These are phyloP conservation scores for Jaenimonas drosophilae DNA, from an alignment of 208 protist genomes.

Conservation along the genomic window DNA sequence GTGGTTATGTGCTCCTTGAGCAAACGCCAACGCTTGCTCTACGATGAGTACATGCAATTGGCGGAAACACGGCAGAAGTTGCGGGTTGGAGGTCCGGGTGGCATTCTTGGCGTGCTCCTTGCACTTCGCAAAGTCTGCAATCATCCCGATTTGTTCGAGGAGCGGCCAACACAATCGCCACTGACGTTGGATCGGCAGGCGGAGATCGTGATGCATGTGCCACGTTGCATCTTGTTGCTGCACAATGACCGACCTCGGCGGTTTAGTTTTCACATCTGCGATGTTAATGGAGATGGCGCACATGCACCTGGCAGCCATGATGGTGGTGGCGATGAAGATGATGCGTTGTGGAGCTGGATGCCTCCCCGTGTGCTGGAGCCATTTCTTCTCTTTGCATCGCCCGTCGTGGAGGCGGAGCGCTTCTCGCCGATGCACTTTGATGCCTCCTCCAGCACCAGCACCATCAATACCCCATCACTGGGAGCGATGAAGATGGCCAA, in stretches of 20 bases:
- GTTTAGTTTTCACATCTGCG: slow-evolving; percentile 29
- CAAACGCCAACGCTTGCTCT: slow-evolving; percentile 89
- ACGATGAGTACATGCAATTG: slow-evolving; percentile 96
- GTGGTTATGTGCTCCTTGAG: slow-evolving; percentile 91
- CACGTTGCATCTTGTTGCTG: slow-evolving; percentile 31
- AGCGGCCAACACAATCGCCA: slow-evolving; percentile 59
- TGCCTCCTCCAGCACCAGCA: too few species aligned
- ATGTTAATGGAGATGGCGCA: too few species aligned
- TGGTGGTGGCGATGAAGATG: too few species aligned
- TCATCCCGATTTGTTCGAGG: slow-evolving; percentile 96
- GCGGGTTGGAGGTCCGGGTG: slow-evolving; percentile 46
- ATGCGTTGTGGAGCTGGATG: too few species aligned
- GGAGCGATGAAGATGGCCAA: too few species aligned
- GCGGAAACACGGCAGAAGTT: slow-evolving; percentile 60
- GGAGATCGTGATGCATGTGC: slow-evolving; percentile 22
- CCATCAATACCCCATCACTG: too few species aligned
- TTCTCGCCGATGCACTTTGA: too few species aligned
- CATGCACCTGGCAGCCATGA: too few species aligned
- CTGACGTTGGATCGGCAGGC: slow-evolving; percentile 40
- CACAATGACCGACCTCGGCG: slow-evolving; percentile 16
- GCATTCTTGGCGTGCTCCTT: slow-evolving; percentile 93
- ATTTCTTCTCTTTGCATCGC: too few species aligned
- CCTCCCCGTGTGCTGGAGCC: too few species aligned
- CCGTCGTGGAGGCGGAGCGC: too few species aligned
- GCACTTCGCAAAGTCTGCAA: slow-evolving; percentile 97